Base-by-base conservation (phyloP, 2,329 filamentous ascomycete genomes). In the Clarireedia hainanense region DNA sequence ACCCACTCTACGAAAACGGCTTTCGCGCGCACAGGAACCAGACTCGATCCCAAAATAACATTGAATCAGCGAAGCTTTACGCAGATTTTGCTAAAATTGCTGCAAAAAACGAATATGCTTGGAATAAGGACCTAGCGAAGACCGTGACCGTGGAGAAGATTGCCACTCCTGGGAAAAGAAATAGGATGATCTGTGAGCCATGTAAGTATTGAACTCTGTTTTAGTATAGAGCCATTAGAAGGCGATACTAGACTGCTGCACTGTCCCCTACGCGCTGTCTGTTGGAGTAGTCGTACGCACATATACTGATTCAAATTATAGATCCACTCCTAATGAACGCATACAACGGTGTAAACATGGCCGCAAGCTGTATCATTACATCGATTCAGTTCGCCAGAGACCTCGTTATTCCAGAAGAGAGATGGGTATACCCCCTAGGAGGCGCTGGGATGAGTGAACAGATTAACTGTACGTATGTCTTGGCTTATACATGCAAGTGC, bases 291-390 rank as follows among this genome's bases (percentile, higher is more conserved):
- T 10, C 30, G 30, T 0, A 34, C 30, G 30, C 1, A 34, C 30
- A 12, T 34, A 12, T 34, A 34, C 30, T 34, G 10, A 34, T 34
- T 9, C 10, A 34, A 34, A 1, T 2, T 14, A 1, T 48, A 86
- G 83, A 87, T 68, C 82, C 83, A 0, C 70, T 88, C 0, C 68
- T 86, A 9, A 86, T 87, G 84, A 88, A 88, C 63, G 84, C 84
- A 0, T 87, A 86, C 70, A 88, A 87, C 61, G 84, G 76, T 2
- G 77, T 88, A 37, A 87, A 88, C 58, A 70, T 87, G 14, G 78
- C 83, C 2, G 80, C 75, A 0, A 81, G 83, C 6, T 76, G 78
- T 56, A 73, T 88, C 15, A 57, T 88, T 4, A 87, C 84, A 0
- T 81, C 80, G 0, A 74, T 73, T 0, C 73, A 79, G 1, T 72